Percentiles rank a stretch among this genome's conserved stretches.
phyloP scores from a whole-genome alignment of 2,329 filamentous ascomycete species.

The Teratosphaeria gauchensis region DNA sequence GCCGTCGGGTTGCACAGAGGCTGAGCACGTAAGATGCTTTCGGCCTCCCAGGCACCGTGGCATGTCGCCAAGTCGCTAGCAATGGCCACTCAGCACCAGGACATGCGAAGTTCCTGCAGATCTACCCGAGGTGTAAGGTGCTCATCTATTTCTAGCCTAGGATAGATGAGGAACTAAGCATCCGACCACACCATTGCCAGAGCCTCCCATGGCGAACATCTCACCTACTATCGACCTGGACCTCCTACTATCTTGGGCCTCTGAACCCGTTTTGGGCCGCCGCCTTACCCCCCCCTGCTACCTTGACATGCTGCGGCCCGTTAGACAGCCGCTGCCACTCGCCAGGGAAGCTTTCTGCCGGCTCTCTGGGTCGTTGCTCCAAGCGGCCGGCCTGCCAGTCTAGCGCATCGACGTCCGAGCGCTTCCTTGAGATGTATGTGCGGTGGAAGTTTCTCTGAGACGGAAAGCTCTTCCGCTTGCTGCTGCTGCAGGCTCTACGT shows the following conservation, averaged over 20 bases:
- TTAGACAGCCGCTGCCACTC: constrained; percentile 6
- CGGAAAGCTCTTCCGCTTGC: constrained; percentile 5
- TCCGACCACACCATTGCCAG: neutral
- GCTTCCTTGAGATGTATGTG: constrained; percentile 3
- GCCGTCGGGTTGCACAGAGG: neutral
- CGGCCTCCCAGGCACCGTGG: neutral
- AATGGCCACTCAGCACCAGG: neutral
- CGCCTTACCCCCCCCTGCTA: neutral
- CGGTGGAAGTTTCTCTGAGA: constrained; percentile 2
- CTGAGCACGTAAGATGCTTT: neutral
- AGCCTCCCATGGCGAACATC: neutral
- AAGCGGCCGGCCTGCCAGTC: constrained; percentile 7
- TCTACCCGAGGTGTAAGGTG: neutral
- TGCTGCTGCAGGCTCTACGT: constrained; percentile 5
- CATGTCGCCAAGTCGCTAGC: neutral
- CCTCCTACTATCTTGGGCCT: neutral
- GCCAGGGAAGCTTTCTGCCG: constrained; percentile 8
- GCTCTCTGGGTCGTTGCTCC: constrained; percentile 2
- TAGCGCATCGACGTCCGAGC: constrained; percentile 4
- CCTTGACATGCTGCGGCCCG: constrained; percentile 4
- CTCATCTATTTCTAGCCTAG: neutral
- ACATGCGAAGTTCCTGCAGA: constrained; percentile 1
- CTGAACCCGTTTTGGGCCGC: neutral
- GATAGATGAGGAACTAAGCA: neutral
- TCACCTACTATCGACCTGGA: neutral